Percentiles rank a stretch among this genome's conserved stretches.
phyloP scores from a whole-genome alignment of 331 rosid species.

The Malus hybrid region DNA sequence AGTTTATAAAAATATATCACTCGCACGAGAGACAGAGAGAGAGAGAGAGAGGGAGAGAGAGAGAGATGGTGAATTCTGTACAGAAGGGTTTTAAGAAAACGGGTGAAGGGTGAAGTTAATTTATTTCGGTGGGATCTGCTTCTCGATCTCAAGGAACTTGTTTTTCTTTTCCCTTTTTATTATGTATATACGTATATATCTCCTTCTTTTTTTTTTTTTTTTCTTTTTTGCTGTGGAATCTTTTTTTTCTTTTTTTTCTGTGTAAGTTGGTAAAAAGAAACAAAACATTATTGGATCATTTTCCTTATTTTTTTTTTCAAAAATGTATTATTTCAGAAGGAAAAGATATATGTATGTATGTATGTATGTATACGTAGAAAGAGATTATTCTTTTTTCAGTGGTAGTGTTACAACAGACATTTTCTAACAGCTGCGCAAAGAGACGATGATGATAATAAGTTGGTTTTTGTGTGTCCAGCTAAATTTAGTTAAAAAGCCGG shows the following conservation, averaged over 20 bases:
- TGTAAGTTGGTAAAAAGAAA: neutral
- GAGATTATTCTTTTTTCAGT: conserved; percentile 14
- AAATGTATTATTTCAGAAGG: neutral
- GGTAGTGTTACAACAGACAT: conserved; percentile 32
- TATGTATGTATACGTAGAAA: too few species aligned
- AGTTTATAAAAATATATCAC: conserved; percentile 11
- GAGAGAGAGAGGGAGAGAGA: conserved; percentile 5
- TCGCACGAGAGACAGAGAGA: conserved; percentile 3
- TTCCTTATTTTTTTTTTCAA: conserved; percentile 23
- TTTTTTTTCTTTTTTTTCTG: neutral
- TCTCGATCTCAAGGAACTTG: conserved; percentile 56
- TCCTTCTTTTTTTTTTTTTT: neutral
- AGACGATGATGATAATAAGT: conserved; percentile 62
- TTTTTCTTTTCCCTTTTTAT: conserved; percentile 7
- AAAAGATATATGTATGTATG: too few species aligned
- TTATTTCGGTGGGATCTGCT: conserved; percentile 75
- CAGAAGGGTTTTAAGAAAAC: conserved; percentile 49
- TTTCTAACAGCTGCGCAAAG: conserved; percentile 60
- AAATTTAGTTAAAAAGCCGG: conserved; percentile 59
- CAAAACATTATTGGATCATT: conserved; percentile 21
- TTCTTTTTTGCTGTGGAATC: conserved; percentile 46
- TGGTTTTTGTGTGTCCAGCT: conserved; percentile 79
- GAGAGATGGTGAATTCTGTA: conserved; percentile 52
- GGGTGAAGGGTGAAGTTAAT: conserved; percentile 60
- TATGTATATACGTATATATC: neutral